Conservation (phyloP, 805 yeast species). For the Ogataea wickerhamii region DNA sequence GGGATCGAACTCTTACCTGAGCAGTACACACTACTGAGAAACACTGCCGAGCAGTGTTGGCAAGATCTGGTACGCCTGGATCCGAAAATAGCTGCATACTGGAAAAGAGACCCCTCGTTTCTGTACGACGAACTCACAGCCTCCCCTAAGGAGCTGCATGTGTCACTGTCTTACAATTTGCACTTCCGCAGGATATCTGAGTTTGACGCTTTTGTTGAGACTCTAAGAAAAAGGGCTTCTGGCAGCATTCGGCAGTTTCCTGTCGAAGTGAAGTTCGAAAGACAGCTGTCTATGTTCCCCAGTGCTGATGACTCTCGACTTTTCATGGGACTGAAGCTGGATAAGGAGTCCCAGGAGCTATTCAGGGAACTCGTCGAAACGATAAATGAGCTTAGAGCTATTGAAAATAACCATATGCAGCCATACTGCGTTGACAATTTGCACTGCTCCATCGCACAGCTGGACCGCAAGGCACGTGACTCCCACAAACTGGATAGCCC, state of each 20-base stretch:
- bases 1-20: slow-evolving; percentile 2
- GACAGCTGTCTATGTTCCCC: slow-evolving; percentile 12
- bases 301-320: slow-evolving; percentile 13
- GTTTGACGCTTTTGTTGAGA: slow-evolving; percentile 1
- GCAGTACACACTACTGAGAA: slow-evolving; percentile 3
- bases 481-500: no score
- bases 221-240: not conserved
- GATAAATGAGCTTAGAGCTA: not conserved
- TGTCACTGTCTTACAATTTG: slow-evolving; percentile 21
- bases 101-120: slow-evolving; percentile 5
- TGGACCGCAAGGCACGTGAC: no score
- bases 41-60: slow-evolving; percentile 5
- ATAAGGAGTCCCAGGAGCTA: not conserved
- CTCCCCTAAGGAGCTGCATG: slow-evolving; percentile 13
- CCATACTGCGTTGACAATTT: slow-evolving; percentile 4
- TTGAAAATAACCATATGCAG: slow-evolving; percentile 8
- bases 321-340: slow-evolving; percentile 17
- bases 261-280: slow-evolving; percentile 4
- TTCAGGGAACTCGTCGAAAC: not conserved
- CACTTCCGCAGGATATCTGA: slow-evolving; percentile 6
- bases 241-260: slow-evolving; percentile 4
- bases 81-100: not conserved
- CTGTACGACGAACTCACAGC: slow-evolving; percentile 14
- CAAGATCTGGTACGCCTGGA: not conserved
- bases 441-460: slow-evolving; percentile 17